phyloP scores from a whole-genome alignment of 495 filamentous ascomycete genomes.

The Tuber brumale region DNA sequence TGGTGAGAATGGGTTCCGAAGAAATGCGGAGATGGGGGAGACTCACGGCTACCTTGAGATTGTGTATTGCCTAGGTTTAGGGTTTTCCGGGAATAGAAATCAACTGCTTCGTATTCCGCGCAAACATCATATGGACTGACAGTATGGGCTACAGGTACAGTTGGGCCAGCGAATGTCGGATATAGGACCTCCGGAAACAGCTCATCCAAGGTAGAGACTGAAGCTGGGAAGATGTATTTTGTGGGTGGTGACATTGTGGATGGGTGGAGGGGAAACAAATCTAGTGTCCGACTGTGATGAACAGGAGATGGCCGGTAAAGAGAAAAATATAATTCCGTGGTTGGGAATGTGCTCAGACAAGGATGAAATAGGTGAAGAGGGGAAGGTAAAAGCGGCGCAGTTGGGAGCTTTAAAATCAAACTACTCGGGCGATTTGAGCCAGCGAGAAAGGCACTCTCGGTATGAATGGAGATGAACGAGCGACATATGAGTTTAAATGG shows the following conservation, averaged over 20 bases:
- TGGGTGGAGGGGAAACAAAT: too few relatives aligned
- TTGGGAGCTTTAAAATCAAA: too few relatives aligned
- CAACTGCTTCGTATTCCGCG: neutral
- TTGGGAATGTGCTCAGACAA: too few relatives aligned
- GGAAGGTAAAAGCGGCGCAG: too few relatives aligned
- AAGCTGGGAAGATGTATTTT: neutral
- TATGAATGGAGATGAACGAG: too few relatives aligned
- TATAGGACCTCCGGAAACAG: neutral
- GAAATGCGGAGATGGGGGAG: neutral
- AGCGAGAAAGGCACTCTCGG: too few relatives aligned
- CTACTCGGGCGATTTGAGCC: too few relatives aligned
- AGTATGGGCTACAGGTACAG: neutral
- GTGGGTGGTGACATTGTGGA: neutral
- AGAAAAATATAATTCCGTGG: too few relatives aligned
- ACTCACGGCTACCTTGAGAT: fast-evolving
- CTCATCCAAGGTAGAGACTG: neutral
- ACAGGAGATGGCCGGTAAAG: too few relatives aligned
- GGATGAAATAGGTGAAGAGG: too few relatives aligned
- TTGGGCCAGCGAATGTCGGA: neutral
- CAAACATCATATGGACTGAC: neutral
- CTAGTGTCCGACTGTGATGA: too few relatives aligned
- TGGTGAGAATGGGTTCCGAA: neutral
- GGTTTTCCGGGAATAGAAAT: neutral
- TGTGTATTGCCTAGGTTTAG: neutral
- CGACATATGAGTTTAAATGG: too few relatives aligned